Evolutionary conservation across 2,329 filamentous ascomycete genomes (phyloP).

Genomic region (Pestalotiopsis sp.): DNA sequence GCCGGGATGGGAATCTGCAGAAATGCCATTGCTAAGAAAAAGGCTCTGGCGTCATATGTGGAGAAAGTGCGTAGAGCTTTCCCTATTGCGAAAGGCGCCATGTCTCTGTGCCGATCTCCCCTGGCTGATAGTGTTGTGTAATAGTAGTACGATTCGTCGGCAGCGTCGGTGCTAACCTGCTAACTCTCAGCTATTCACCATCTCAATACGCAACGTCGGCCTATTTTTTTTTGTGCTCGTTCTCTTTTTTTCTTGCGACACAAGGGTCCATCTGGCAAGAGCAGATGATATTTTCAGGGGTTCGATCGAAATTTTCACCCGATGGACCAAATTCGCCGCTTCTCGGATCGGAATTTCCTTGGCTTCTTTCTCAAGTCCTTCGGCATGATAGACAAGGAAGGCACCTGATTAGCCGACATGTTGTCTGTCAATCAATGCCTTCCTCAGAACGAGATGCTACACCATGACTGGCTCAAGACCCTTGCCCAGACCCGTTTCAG

Average conservation of each 20-base stretch:
- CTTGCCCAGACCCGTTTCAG: not conserved
- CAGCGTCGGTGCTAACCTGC: not conserved
- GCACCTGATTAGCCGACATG: too few species aligned
- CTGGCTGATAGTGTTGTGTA: not conserved
- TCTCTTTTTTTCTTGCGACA: too few species aligned
- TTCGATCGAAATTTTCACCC: too few species aligned
- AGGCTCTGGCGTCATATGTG: slow-evolving; percentile 9
- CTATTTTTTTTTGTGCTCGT: too few species aligned
- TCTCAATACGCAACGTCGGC: too few species aligned
- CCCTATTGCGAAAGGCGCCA: not conserved
- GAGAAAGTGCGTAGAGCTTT: not conserved
- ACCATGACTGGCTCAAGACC: not conserved
- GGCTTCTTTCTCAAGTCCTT: too few species aligned
- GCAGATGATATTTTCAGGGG: too few species aligned
- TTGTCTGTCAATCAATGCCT: not conserved
- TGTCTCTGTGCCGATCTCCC: slow-evolving; percentile 2
- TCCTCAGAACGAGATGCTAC: not conserved
- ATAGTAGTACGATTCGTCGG: not conserved
- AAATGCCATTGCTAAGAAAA: slow-evolving; percentile 9
- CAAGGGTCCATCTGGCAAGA: too few species aligned
- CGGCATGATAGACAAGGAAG: too few species aligned
- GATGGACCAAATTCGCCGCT: too few species aligned
- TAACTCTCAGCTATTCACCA: too few species aligned
- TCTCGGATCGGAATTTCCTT: too few species aligned
- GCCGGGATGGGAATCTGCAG: slow-evolving; percentile 3